These are phyloP conservation scores for Tylopilus rubrobrunneus DNA, from an alignment of 768 basidiomycete species.

Conservation along the genomic window DNA sequence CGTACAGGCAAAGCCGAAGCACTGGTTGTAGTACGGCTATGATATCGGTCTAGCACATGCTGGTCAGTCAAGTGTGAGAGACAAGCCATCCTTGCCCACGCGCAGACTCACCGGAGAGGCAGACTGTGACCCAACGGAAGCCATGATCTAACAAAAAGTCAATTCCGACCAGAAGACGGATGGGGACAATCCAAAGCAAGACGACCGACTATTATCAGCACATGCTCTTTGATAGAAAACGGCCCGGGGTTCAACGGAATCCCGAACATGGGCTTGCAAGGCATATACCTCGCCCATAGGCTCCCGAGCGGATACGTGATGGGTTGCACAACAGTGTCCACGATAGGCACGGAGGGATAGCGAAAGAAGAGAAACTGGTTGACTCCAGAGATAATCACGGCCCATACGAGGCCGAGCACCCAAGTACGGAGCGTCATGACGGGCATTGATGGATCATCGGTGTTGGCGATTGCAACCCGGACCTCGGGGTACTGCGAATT, in stretches of 20 bases:
- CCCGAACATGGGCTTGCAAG: slow-evolving; percentile 55
- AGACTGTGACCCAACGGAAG: slow-evolving; percentile 52
- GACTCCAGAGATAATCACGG: slow-evolving; percentile 59
- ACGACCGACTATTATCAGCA: slow-evolving; percentile 52
- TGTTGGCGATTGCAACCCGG: slow-evolving; percentile 4
- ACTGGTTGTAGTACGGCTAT: slow-evolving; percentile 75
- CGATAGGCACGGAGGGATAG: slow-evolving; percentile 61
- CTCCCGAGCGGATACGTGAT: slow-evolving; percentile 68
- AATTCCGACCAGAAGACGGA: slow-evolving; percentile 10
- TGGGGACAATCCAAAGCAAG: slow-evolving; percentile 27
- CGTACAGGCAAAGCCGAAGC: slow-evolving; percentile 57
- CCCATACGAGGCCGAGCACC: slow-evolving; percentile 43
- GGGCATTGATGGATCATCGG: not conserved
- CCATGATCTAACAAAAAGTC: slow-evolving; percentile 43
- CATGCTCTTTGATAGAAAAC: slow-evolving; percentile 77
- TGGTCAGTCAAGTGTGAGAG: not conserved
- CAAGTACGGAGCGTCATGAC: slow-evolving; percentile 2
- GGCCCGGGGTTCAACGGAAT: slow-evolving; percentile 68
- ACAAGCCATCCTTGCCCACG: not conserved
- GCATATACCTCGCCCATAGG: slow-evolving; percentile 50
- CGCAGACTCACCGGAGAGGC: slow-evolving; percentile 52
- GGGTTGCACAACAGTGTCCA: slow-evolving; percentile 66
- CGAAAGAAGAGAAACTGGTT: slow-evolving; percentile 81
- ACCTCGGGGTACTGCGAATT: slow-evolving; percentile 4
- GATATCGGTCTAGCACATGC: slow-evolving; percentile 49